Conservation (phyloP, 345 rosid genomes). For the Erysimum cheiranthoides region DNA sequence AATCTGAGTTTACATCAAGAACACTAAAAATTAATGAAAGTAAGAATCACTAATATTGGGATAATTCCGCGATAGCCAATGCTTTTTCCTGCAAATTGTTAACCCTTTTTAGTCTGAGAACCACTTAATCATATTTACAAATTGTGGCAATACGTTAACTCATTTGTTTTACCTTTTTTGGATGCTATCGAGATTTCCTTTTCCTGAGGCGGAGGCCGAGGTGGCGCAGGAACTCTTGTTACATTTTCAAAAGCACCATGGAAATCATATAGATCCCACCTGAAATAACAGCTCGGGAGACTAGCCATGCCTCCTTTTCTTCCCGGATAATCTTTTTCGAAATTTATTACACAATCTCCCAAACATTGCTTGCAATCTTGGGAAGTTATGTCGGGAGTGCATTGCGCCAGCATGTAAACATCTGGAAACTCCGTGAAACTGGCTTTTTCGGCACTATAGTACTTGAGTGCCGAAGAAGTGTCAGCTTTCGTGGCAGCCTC, state of each 20-base stretch:
- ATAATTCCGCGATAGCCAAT: background rate
- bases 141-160: background rate
- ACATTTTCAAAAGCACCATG: slow-evolving; percentile 7
- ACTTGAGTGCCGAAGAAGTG: slow-evolving; percentile 37
- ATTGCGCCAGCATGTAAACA: slow-evolving; percentile 43
- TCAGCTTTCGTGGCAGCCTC: background rate
- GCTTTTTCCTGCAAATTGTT: background rate
- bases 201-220: background rate
- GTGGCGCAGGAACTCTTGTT: slow-evolving; percentile 23
- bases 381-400: slow-evolving; percentile 52
- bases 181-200: background rate
- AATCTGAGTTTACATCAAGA: no score
- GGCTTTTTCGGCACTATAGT: slow-evolving; percentile 33
- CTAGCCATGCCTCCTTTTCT: slow-evolving; percentile 46
- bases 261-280: slow-evolving; percentile 56
- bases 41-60: slow-evolving; percentile 20
- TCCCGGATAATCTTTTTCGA: slow-evolving; percentile 33
- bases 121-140: background rate
- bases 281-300: slow-evolving; percentile 49
- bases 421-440: background rate
- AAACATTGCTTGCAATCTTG: slow-evolving; percentile 45
- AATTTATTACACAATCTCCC: background rate
- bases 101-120: background rate
- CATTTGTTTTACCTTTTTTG: slow-evolving; percentile 8
- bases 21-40: background rate